These are phyloP conservation scores for Santalum album DNA, from an alignment of 164 flowering plant genomes.

Conservation along the genomic window DNA sequence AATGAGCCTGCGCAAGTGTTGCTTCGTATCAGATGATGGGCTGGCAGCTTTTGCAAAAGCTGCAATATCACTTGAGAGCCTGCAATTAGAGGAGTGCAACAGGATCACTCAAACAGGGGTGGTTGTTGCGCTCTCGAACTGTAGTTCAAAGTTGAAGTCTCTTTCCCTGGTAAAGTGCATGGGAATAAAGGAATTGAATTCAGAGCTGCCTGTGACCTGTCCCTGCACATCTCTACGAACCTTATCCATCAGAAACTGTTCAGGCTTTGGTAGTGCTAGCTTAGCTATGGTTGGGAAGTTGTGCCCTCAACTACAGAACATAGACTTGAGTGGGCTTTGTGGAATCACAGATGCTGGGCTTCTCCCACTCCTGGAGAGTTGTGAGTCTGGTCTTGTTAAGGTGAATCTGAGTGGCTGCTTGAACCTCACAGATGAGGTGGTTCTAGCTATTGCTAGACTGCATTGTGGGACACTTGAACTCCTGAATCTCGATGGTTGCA, in stretches of 20 bases:
- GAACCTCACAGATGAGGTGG: conserved; percentile 40
- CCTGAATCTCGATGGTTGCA: conserved; percentile 49
- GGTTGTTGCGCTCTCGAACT: not conserved
- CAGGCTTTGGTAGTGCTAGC: not conserved
- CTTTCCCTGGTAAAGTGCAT: conserved; percentile 3
- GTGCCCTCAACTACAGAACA: conserved; percentile 1
- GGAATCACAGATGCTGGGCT: conserved; percentile 3
- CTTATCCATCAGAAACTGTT: conserved; percentile 1
- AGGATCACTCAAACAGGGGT: not conserved
- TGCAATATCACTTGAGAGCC: not conserved
- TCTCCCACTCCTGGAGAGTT: conserved; percentile 5
- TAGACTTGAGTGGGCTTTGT: conserved; percentile 4
- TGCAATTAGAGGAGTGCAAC: conserved; percentile 5
- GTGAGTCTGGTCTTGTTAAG: conserved; percentile 35
- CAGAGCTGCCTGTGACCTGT: not conserved
- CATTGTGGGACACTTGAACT: conserved; percentile 48
- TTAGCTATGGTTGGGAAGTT: not conserved
- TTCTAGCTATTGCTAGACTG: conserved; percentile 24
- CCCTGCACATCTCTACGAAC: not conserved
- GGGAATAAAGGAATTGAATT: not conserved
- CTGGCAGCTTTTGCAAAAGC: conserved; percentile 1
- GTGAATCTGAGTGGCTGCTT: conserved; percentile 44
- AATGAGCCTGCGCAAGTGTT: not conserved
- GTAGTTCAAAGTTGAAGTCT: conserved; percentile 4
- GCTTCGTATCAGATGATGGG: conserved; percentile 2